These are phyloP conservation scores for Mycena venus DNA, from an alignment of 768 basidiomycete genomes.

Conservation along the genomic window DNA sequence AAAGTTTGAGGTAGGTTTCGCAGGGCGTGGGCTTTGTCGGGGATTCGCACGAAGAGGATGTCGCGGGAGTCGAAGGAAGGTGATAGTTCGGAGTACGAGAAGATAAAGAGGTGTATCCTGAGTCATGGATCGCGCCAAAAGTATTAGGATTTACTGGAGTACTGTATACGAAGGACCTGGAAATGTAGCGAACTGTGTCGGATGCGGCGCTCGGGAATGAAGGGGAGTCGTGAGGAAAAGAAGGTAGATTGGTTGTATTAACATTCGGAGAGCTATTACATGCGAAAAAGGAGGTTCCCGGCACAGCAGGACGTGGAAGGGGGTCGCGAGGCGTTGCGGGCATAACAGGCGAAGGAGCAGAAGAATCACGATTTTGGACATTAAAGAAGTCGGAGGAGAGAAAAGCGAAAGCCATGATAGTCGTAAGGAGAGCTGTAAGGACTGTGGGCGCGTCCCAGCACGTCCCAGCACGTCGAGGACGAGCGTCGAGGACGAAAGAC, in stretches of 20 bases:
- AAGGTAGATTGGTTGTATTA: not conserved
- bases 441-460: not conserved
- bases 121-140: not conserved
- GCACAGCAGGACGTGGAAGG: not conserved
- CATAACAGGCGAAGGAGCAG: too few relatives aligned
- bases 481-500: not conserved
- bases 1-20: not conserved
- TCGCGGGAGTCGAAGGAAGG: not conserved
- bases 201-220: not conserved
- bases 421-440: not conserved
- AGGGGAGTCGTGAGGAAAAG: too few relatives aligned
- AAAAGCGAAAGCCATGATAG: not conserved
- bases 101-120: not conserved
- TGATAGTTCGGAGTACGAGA: not conserved
- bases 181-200: not conserved
- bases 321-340: too few relatives aligned
- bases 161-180: not conserved
- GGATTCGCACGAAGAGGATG: too few relatives aligned
- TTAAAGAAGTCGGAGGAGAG: too few relatives aligned
- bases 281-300: not conserved
- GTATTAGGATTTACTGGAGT: not conserved
- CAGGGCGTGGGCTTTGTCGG: not conserved
- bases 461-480: not conserved
- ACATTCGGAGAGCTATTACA: not conserved
- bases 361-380: too few relatives aligned